phyloP scores from a whole-genome alignment of 1,139 yeast genomes.

The Debaryomyces udenii region DNA sequence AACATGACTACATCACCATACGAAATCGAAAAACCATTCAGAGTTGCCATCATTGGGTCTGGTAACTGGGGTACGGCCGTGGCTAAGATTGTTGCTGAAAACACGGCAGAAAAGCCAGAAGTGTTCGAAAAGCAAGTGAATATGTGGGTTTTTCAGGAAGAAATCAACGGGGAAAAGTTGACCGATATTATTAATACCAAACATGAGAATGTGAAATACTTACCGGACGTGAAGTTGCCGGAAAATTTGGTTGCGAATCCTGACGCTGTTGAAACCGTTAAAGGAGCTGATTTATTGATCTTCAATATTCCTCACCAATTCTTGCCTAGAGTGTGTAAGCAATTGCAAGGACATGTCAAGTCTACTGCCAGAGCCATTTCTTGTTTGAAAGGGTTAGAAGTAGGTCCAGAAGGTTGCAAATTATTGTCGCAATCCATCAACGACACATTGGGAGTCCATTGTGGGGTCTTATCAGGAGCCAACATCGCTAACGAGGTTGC shows the following conservation, averaged over 20 bases:
- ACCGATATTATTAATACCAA: slow-evolving; percentile 84
- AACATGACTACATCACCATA: slow-evolving; percentile 40
- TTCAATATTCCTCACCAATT: slow-evolving; percentile 97
- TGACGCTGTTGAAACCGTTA: slow-evolving; percentile 69
- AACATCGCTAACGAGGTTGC: slow-evolving; percentile 96
- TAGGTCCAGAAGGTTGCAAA: slow-evolving; percentile 76
- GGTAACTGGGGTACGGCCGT: slow-evolving; percentile 96
- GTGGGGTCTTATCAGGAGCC: slow-evolving; percentile 96
- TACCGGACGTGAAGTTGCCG: slow-evolving; percentile 82
- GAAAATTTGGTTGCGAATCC: slow-evolving; percentile 83
- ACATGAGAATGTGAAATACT: slow-evolving; percentile 88
- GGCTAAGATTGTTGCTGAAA: slow-evolving; percentile 91
- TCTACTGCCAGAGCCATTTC: slow-evolving; percentile 81
- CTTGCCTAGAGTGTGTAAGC: slow-evolving; percentile 69
- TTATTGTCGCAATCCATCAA: slow-evolving; percentile 75
- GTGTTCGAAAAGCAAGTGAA: slow-evolving; percentile 69
- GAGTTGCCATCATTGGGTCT: slow-evolving; percentile 68
- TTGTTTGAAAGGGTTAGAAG: slow-evolving; percentile 91
- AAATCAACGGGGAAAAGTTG: slow-evolving; percentile 66
- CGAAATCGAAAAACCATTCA: slow-evolving; percentile 46
- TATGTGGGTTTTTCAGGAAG: slow-evolving; percentile 96
- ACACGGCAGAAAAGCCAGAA: slow-evolving; percentile 66
- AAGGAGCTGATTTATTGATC: slow-evolving; percentile 78
- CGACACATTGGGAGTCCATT: slow-evolving; percentile 76
- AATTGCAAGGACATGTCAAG: slow-evolving; percentile 72